phyloP scores from a whole-genome alignment of 2,329 filamentous ascomycete species.

The Bipolaris oryzae region DNA sequence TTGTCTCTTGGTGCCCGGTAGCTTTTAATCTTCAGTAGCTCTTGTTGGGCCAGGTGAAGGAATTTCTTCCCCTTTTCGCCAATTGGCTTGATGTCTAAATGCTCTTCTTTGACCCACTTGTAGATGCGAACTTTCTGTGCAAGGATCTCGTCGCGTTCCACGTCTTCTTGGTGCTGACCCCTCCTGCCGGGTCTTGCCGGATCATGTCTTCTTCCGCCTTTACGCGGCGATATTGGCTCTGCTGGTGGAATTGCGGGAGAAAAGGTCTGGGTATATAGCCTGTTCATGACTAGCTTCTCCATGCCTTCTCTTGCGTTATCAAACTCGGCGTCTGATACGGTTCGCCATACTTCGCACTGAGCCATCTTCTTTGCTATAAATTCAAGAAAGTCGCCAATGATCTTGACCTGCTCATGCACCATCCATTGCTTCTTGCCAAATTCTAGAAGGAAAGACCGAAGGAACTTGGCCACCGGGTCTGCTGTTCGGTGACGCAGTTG shows the following conservation, averaged over 20 bases:
- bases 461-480: constrained; percentile 94
- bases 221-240: constrained; percentile 73
- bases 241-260: constrained; percentile 88
- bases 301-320: constrained; percentile 98
- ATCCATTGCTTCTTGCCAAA: constrained; percentile 99
- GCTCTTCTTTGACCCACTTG: constrained; percentile 89
- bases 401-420: constrained; percentile 99
- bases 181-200: constrained; percentile 77
- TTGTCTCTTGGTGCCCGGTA: constrained; percentile 98
- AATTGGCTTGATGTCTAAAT: constrained; percentile 87
- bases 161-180: constrained; percentile 97
- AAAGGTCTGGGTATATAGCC: constrained; percentile 93
- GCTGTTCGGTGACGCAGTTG: constrained; percentile 95
- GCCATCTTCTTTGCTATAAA: constrained; percentile 99
- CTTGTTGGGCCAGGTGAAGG: constrained; percentile 86
- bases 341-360: constrained; percentile 93
- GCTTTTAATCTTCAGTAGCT: constrained; percentile 93
- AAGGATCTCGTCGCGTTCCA: constrained; percentile 94
- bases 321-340: constrained; percentile 94
- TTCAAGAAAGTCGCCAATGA: constrained; percentile 92
- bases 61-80: constrained; percentile 88
- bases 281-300: constrained; percentile 99
- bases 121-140: constrained; percentile 98
- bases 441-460: constrained; percentile 91
- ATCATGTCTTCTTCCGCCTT: constrained; percentile 65